These are phyloP conservation scores for Colletotrichum tanaceti DNA, from an alignment of 2,329 filamentous ascomycete species.

Conservation along the genomic window DNA sequence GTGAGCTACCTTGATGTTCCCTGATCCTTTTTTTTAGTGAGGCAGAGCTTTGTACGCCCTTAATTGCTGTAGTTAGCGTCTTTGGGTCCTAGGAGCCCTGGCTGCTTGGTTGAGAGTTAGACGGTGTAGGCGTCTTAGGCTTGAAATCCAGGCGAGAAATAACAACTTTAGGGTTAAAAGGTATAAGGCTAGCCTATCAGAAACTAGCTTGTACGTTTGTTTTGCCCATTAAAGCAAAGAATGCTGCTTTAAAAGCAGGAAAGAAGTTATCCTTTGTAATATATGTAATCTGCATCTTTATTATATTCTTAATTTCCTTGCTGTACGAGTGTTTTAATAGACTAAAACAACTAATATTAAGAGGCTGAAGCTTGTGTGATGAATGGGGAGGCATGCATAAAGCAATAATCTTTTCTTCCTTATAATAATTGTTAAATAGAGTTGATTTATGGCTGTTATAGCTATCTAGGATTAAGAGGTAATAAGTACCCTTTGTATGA, in stretches of 20 bases:
- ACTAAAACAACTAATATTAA: neutral
- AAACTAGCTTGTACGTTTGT: conserved; percentile 1
- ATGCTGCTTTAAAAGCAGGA: too few relatives aligned
- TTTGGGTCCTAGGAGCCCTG: neutral
- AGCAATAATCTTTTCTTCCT: neutral
- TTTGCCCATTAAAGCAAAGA: too few relatives aligned
- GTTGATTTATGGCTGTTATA: neutral
- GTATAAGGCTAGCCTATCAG: neutral
- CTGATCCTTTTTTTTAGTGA: neutral
- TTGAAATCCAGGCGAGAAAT: conserved; percentile 4
- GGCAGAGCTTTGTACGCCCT: neutral
- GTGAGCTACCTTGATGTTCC: too few relatives aligned
- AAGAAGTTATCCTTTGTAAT: too few relatives aligned
- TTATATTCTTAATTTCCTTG: too few relatives aligned
- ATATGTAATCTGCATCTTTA: too few relatives aligned
- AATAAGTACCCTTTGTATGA: conserved; percentile 1
- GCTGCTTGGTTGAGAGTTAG: neutral
- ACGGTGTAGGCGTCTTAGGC: neutral
- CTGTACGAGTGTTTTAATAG: neutral
- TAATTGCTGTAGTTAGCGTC: neutral
- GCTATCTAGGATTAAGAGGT: neutral
- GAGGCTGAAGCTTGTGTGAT: too few relatives aligned
- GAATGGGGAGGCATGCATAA: neutral
- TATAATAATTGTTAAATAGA: too few relatives aligned
- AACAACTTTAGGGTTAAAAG: conserved; percentile 4